Percentiles rank a stretch among this genome's conserved stretches.
phyloP scores from a whole-genome alignment of 2,329 filamentous ascomycete species.

The Pseudogymnoascus sp. region DNA sequence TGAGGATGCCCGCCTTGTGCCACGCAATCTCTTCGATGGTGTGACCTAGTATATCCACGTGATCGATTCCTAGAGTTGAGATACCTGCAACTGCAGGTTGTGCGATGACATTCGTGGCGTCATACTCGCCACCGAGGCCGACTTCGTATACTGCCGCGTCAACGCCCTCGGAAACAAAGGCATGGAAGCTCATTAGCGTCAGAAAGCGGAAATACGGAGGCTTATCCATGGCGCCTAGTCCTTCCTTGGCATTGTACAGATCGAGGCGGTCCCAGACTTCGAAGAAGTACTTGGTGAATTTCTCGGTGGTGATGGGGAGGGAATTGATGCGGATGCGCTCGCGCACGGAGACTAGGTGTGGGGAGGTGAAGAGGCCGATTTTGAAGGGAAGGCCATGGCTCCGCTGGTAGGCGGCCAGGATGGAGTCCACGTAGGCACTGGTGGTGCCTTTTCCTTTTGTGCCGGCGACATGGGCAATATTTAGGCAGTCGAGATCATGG shows the following conservation, averaged over 20 bases:
- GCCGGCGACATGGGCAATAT: slow-evolving; percentile 69
- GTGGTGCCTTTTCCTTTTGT: slow-evolving; percentile 93
- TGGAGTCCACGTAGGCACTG: slow-evolving; percentile 71
- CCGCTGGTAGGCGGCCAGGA: slow-evolving; percentile 53
- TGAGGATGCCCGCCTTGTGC: slow-evolving; percentile 68
- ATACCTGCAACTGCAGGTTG: slow-evolving; percentile 51
- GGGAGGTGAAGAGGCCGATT: slow-evolving; percentile 76
- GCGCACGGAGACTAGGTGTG: slow-evolving; percentile 72
- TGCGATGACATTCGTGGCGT: slow-evolving; percentile 59
- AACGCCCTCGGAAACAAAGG: slow-evolving; percentile 54
- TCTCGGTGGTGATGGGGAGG: slow-evolving; percentile 53
- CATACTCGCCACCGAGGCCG: slow-evolving; percentile 58
- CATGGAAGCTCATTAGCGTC: slow-evolving; percentile 58
- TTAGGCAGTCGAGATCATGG: not conserved
- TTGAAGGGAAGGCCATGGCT: slow-evolving; percentile 21
- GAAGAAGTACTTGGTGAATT: slow-evolving; percentile 73
- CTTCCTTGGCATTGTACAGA: not conserved
- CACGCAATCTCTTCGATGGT: slow-evolving; percentile 60
- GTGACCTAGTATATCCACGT: slow-evolving; percentile 52
- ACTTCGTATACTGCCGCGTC: slow-evolving; percentile 57
- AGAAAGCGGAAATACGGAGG: slow-evolving; percentile 52
- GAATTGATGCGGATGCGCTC: slow-evolving; percentile 80
- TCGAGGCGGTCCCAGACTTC: slow-evolving; percentile 61
- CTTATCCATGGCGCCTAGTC: slow-evolving; percentile 29
- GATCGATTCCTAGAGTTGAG: slow-evolving; percentile 60